Percentiles rank a stretch among this genome's conserved stretches.
Evolutionary conservation across 1,284 basidiomycete genomes (phyloP).

Genomic region (Mycosarcoma maydis): DNA sequence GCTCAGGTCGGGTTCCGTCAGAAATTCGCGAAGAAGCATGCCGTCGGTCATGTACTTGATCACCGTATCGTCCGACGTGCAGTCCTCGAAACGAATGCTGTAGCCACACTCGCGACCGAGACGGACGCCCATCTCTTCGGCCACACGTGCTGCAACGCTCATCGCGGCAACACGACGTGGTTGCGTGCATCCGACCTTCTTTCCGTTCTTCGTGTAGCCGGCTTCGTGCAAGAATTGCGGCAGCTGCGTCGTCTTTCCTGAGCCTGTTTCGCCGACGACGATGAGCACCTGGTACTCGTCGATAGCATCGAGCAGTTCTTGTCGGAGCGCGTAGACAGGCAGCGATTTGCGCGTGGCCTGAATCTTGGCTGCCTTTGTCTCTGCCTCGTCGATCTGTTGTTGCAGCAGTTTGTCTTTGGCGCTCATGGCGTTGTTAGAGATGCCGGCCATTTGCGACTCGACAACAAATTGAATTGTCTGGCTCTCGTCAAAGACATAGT

Average conservation of each 20-base stretch:
- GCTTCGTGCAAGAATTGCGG: conserved; percentile 98
- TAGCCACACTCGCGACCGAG: conserved; percentile 98
- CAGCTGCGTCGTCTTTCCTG: conserved; percentile 97
- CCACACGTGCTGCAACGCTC: conserved; percentile 98
- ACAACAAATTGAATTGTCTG: conserved; percentile 96
- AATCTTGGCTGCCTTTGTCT: conserved; percentile 70
- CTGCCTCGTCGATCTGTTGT: conserved; percentile 88
- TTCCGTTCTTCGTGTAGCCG: conserved; percentile 86
- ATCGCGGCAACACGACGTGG: conserved; percentile 98
- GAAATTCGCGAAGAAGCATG: conserved; percentile 66
- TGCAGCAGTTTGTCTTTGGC: conserved; percentile 87
- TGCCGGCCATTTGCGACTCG: conserved; percentile 71
- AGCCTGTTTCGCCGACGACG: conserved; percentile 74
- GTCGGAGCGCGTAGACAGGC: conserved; percentile 62
- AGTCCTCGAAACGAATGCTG: conserved; percentile 95
- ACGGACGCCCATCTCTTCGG: conserved; percentile 96
- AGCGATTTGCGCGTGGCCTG: conserved; percentile 62
- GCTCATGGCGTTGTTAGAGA: conserved; percentile 70
- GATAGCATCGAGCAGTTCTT: conserved; percentile 78
- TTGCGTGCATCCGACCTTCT: conserved; percentile 95
- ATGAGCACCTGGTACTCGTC: conserved; percentile 79
- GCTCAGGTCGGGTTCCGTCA: conserved; percentile 63
- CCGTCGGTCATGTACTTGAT: conserved; percentile 67
- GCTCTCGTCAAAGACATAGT: conserved; percentile 97
- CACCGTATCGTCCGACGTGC: conserved; percentile 83